Percentiles rank a stretch among this genome's conserved stretches.
Conservation (phyloP, 345 rosid species). For the Combretum micranthum region DNA sequence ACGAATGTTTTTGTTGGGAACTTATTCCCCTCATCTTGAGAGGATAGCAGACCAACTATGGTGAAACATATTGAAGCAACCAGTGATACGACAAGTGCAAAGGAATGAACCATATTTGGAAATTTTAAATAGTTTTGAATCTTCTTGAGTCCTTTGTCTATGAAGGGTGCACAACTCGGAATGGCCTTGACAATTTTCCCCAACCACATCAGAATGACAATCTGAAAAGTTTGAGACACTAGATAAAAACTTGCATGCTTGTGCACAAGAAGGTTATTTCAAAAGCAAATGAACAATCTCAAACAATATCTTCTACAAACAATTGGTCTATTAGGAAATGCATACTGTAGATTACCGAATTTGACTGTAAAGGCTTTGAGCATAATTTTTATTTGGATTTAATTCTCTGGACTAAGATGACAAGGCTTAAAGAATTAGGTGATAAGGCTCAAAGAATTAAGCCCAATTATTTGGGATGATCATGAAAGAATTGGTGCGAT, state of each 20-base stretch:
- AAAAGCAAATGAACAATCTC: not conserved
- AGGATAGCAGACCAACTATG: conserved; percentile 25
- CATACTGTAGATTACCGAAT: no score
- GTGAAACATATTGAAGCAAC: conserved; percentile 21
- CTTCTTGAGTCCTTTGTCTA: conserved; percentile 30
- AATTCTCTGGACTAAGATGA: no score
- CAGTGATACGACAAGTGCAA: conserved; percentile 21
- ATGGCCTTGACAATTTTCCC: conserved; percentile 36
- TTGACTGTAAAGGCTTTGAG: no score
- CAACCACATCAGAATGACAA: conserved; percentile 36
- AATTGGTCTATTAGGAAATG: not conserved
- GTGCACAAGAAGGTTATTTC: no score
- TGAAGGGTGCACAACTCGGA: conserved; percentile 30
- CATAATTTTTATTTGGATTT: no score
- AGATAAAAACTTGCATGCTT: not conserved
- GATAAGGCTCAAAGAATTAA: no score
- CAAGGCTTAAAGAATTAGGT: no score
- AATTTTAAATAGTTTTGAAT: conserved; percentile 23
- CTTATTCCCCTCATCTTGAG: conserved; percentile 30
- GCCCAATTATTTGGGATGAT: no score
- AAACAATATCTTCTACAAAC: not conserved
- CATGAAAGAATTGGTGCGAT: no score
- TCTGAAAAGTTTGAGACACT: conserved; percentile 13
- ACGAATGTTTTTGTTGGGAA: no score
- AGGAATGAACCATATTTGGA: conserved; percentile 24